Base-by-base conservation (phyloP, 2,329 filamentous ascomycete species). In the Beauveria sp. region DNA sequence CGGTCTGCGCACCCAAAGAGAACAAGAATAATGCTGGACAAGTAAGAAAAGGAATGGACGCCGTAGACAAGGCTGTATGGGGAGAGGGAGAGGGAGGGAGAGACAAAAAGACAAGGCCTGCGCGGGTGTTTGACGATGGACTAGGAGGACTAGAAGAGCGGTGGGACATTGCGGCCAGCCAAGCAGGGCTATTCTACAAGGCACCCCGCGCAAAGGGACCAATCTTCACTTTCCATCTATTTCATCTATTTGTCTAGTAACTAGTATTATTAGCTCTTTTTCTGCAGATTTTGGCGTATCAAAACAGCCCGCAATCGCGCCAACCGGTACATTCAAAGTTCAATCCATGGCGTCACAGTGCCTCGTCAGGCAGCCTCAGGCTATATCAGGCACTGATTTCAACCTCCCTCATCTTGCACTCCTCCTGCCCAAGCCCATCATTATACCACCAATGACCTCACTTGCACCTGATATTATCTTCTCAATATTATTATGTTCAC, bases 41-140 rank as follows among this genome's bases (percentile, higher is more conserved):
- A 28, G 37, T 3, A 43, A 2, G 22, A 41, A 57, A 57, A 57
- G 55, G 55, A 57, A 41, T 16, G 55, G 55, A 57, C 55, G 55
- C 55, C 55, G 55, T 28, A 20, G 20, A 16, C 18, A 46, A 16
- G 55, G 24, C 55, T 50, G 20, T 9, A 30, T 3, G n/a, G 20
- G 18, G 55, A 41, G 18, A 18, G 44, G 16, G n/a, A 44, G 24
- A 26, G 26, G 3, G 18, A 37, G 41, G 3, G 26, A 46, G 9
- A 44, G 18, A 40, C 18, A 3, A 7, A 44, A 16, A 20, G 18
- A 4, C 24, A 44, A 40, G n/a, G 24, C 28, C n/a, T 14, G 20
- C 26, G 26, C 12, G 20, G 16, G n/a, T 47, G 54, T 55, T 56
- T 47, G 54, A 28, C 28, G 28, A 56, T 37, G 43, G 30, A 28